These are phyloP conservation scores for Plasmodium gonderi DNA, from an alignment of 169 alveolate species.

Conservation along the genomic window DNA sequence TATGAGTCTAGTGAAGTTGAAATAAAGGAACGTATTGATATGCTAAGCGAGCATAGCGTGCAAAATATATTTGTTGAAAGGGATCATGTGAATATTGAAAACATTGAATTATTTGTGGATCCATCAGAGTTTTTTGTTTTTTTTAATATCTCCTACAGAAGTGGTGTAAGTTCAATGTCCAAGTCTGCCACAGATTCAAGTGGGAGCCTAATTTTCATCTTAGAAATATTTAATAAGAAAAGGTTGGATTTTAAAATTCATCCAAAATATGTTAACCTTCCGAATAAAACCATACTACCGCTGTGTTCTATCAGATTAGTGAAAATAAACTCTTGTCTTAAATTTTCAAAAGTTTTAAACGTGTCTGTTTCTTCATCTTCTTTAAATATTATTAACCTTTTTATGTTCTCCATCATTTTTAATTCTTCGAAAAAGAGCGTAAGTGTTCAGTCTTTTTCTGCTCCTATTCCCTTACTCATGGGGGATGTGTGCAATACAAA, in stretches of 20 bases:
- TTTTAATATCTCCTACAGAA: slow-evolving; percentile 34
- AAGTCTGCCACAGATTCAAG: neutral
- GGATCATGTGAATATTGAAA: slow-evolving; percentile 1
- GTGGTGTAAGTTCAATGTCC: neutral
- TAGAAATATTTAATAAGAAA: slow-evolving; percentile 62
- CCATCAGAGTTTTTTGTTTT: slow-evolving; percentile 74
- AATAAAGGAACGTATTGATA: slow-evolving; percentile 25
- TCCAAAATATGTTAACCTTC: slow-evolving; percentile 28
- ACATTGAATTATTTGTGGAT: slow-evolving; percentile 46
- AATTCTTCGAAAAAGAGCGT: slow-evolving; percentile 43
- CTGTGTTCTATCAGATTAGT: slow-evolving; percentile 54
- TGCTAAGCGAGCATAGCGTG: slow-evolving; percentile 3
- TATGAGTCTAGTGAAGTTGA: neutral
- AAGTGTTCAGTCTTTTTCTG: slow-evolving; percentile 70
- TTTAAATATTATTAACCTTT: slow-evolving; percentile 62
- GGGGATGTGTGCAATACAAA: slow-evolving; percentile 25
- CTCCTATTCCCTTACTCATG: slow-evolving; percentile 64
- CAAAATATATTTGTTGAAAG: slow-evolving; percentile 50
- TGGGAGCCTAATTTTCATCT: slow-evolving; percentile 38
- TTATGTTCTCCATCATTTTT: slow-evolving; percentile 48
- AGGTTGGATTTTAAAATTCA: slow-evolving; percentile 62
- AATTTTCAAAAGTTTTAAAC: slow-evolving; percentile 61
- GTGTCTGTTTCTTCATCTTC: slow-evolving; percentile 58
- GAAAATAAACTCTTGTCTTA: slow-evolving; percentile 19
- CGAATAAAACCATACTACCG: slow-evolving; percentile 24